phyloP scores from a whole-genome alignment of 345 rosid species.

The Murraya paniculata region DNA sequence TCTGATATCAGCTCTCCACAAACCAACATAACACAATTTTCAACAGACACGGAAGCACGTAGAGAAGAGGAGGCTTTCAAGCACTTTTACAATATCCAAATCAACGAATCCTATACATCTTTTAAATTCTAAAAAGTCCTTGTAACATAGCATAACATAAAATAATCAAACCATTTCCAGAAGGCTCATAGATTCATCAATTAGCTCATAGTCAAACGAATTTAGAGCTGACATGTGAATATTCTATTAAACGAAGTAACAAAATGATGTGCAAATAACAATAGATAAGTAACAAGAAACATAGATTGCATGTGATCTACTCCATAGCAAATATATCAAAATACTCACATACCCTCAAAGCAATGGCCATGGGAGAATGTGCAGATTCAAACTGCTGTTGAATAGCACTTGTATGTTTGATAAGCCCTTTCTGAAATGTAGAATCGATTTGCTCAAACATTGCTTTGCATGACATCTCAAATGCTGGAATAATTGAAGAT shows the following conservation, averaged over 20 bases:
- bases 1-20: not conserved
- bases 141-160: not conserved
- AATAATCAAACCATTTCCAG: not conserved
- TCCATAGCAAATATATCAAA: not conserved
- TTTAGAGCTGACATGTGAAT: not conserved
- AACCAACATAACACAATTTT: not conserved
- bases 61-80: not conserved
- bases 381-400: constrained; percentile 71
- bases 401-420: constrained; percentile 50
- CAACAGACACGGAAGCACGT: not conserved
- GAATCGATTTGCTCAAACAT: constrained; percentile 74
- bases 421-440: constrained; percentile 57
- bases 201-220: not conserved
- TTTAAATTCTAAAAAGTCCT: not conserved
- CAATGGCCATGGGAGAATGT: constrained; percentile 55
- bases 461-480: constrained; percentile 74
- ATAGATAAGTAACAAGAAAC: not conserved
- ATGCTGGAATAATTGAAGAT: constrained; percentile 64
- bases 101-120: not conserved
- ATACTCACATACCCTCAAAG: constrained; percentile 51
- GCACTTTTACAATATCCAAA: not conserved
- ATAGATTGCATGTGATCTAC: not conserved
- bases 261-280: not conserved
- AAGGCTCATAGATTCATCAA: not conserved
- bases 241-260: not conserved